Base-by-base conservation (phyloP, 2,329 filamentous ascomycete genomes). In the Bisporella sp. region DNA sequence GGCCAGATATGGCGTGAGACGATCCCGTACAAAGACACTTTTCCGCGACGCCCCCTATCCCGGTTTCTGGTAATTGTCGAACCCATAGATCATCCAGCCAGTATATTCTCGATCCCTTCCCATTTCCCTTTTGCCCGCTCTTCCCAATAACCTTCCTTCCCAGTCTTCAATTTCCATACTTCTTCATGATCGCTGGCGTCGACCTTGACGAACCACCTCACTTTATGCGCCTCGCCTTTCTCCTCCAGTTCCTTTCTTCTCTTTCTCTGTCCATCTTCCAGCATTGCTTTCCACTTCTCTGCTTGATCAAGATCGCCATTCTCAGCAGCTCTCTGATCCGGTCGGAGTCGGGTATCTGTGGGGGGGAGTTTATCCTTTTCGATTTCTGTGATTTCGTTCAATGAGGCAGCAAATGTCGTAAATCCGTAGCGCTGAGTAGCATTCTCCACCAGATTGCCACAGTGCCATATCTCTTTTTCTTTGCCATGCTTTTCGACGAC, bases 101-200 rank as follows among this genome's bases (percentile, higher is more conserved):
- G 47, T 35, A 82, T 71, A 44, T 78, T 69, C 56, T 74, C 70
- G 33, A 80, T 66, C 5, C 75, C 76, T 4, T 63, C 67, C 89
- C 88, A 96, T 50, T 73, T 73, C 1, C 84, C 84, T 56, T 72
- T 79, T 3, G 74, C 77, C 54, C 92, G 79, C 69, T 89, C 85
- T 64, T 96, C 91, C 93, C 93, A 99, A 69, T 99, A 99, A 6
- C 89, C 84, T 13, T 95, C 89, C 68, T 85, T 90, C 21, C 90
- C 89, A 3, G 74, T 74, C 71, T 84, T 93, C 56, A 96, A 68
- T 61, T 82, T 78, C 87, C 87, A 88, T 8, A 85, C 74, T 63
- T 87, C 82, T 63, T 87, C 84, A 29, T 77, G 74, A n/a, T 76
- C 73, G 42, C 74, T 73, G 45, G 70, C 71, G 9, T 72, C 72